Evolutionary conservation across 2,329 filamentous ascomycete genomes (phyloP).

Genomic region (Fonsecaea erecta): DNA sequence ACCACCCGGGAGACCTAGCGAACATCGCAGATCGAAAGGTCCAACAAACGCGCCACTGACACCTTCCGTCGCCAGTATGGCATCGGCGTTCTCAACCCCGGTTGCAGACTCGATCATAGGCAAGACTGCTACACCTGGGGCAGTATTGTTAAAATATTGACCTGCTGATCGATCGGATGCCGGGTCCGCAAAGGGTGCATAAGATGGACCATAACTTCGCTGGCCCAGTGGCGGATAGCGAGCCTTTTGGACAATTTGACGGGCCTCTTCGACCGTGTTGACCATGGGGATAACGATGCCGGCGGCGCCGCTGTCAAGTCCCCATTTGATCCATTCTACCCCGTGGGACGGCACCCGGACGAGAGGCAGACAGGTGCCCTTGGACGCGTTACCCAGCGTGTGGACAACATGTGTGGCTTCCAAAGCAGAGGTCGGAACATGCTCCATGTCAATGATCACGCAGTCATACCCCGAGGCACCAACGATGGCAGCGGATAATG

Average conservation of each 20-base stretch:
- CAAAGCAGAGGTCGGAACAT: slow-evolving; percentile 59
- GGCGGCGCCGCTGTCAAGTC: slow-evolving; percentile 63
- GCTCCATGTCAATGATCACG: slow-evolving; percentile 60
- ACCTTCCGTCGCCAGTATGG: background rate
- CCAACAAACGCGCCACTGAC: background rate
- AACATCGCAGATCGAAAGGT: slow-evolving; percentile 2
- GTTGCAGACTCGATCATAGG: background rate
- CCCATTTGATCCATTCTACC: slow-evolving; percentile 65
- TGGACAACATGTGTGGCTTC: slow-evolving; percentile 44
- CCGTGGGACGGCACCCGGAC: slow-evolving; percentile 60
- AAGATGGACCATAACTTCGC: slow-evolving; percentile 55
- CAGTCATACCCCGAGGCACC: slow-evolving; percentile 59
- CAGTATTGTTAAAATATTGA: background rate
- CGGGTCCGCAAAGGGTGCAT: slow-evolving; percentile 16
- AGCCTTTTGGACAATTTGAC: slow-evolving; percentile 55
- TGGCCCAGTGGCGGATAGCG: slow-evolving; percentile 61
- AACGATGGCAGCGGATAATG: slow-evolving; percentile 11
- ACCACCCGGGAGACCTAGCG: background rate
- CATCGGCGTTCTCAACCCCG: background rate
- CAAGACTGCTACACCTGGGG: background rate
- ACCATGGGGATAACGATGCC: slow-evolving; percentile 61
- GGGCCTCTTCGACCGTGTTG: slow-evolving; percentile 57
- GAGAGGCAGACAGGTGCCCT: slow-evolving; percentile 47
- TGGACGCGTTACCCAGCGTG: slow-evolving; percentile 44
- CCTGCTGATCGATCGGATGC: background rate